phyloP scores from a whole-genome alignment of 495 filamentous ascomycete genomes.

The Tetracladium marchalianum region DNA sequence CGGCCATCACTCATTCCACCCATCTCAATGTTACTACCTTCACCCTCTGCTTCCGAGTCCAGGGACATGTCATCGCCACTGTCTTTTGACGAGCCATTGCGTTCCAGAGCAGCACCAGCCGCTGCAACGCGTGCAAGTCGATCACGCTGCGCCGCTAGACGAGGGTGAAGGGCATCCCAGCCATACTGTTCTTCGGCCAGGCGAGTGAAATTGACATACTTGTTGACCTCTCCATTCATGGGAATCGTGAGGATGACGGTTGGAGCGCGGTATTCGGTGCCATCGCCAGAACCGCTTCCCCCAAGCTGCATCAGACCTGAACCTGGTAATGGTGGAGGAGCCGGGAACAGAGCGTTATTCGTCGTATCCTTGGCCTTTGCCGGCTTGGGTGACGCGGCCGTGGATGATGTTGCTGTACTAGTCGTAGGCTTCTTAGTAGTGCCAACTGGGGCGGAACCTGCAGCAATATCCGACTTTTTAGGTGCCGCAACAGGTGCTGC shows the following conservation, averaged over 20 bases:
- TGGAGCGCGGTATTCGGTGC: constrained; percentile 40
- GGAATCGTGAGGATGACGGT: constrained; percentile 80
- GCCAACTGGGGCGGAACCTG: not conserved
- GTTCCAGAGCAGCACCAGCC: constrained; percentile 71
- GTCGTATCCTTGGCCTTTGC: constrained; percentile 24
- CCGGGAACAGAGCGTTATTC: constrained; percentile 8
- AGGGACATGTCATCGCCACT: constrained; percentile 67
- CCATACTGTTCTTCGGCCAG: constrained; percentile 90
- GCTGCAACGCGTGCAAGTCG: constrained; percentile 75
- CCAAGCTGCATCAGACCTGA: constrained; percentile 57
- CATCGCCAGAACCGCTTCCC: constrained; percentile 24
- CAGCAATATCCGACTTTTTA: constrained; percentile 1
- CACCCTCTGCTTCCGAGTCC: constrained; percentile 50
- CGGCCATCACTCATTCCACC: constrained; percentile 51
- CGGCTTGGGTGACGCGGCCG: constrained; percentile 51
- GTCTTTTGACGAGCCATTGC: constrained; percentile 60
- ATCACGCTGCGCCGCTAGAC: constrained; percentile 72
- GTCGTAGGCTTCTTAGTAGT: constrained; percentile 25
- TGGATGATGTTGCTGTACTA: constrained; percentile 41
- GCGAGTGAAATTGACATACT: constrained; percentile 90
- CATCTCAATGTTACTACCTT: constrained; percentile 65
- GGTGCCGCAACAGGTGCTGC: constrained; percentile 15
- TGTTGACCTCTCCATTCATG: constrained; percentile 68
- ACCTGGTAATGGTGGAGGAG: constrained; percentile 47
- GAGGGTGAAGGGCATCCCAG: constrained; percentile 85